Evolutionary conservation across 139 green algal species (phyloP).

Genomic region (Picochlorum sp.): DNA sequence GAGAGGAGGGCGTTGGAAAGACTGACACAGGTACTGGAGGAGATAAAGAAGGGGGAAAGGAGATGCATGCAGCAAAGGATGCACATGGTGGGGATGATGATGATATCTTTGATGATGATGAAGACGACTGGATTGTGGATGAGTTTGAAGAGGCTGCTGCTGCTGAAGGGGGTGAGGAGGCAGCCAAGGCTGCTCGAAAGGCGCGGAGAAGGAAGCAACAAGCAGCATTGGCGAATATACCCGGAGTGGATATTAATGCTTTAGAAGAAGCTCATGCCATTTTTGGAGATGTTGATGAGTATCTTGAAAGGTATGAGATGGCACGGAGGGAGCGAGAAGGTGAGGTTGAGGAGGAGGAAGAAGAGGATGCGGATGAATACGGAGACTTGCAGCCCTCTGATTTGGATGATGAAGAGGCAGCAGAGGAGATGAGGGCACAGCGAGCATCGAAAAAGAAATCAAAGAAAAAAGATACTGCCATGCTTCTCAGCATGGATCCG

Average conservation of each 20-base stretch:
- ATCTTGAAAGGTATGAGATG: slow-evolving; percentile 49
- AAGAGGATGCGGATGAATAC: slow-evolving; percentile 21
- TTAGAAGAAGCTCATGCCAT: slow-evolving; percentile 74
- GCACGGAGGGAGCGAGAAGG: slow-evolving; percentile 2
- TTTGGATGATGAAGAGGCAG: slow-evolving; percentile 17
- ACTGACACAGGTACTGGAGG: background rate
- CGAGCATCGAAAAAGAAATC: slow-evolving; percentile 1
- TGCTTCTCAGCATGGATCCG: slow-evolving; percentile 55
- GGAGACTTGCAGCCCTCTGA: background rate
- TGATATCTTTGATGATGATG: slow-evolving; percentile 38
- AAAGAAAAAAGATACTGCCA: background rate
- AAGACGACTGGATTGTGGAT: slow-evolving; percentile 83
- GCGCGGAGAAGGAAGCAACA: slow-evolving; percentile 11
- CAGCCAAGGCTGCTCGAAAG: slow-evolving; percentile 9
- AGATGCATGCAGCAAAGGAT: background rate
- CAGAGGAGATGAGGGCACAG: slow-evolving; percentile 20
- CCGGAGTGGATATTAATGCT: slow-evolving; percentile 33
- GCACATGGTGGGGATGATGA: background rate
- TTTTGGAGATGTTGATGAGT: slow-evolving; percentile 64
- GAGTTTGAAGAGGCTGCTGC: slow-evolving; percentile 43
- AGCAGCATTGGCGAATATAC: slow-evolving; percentile 1
- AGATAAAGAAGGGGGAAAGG: slow-evolving; percentile 1
- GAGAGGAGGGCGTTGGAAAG: background rate
- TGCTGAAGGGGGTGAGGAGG: slow-evolving; percentile 13
- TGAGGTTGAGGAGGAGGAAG: slow-evolving; percentile 17